These are phyloP conservation scores for Acer yangbiense DNA, from an alignment of 345 rosid genomes.

Conservation along the genomic window DNA sequence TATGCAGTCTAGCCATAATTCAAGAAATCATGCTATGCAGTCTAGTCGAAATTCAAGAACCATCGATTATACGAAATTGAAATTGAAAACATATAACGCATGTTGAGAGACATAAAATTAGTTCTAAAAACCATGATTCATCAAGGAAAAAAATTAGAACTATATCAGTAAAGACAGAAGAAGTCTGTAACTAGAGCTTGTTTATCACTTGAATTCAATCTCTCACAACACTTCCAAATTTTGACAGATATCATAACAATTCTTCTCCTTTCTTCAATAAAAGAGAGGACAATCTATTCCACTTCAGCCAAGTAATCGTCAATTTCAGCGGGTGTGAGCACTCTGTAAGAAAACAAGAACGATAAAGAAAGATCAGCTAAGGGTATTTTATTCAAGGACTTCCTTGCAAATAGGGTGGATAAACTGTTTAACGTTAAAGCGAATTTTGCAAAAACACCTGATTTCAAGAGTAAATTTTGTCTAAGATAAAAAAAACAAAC, in stretches of 20 bases:
- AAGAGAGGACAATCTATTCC: constrained; percentile 40
- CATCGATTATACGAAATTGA: neutral
- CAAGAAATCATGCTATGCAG: neutral
- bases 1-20: too few relatives aligned
- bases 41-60: neutral
- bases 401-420: neutral
- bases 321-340: constrained; percentile 76
- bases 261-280: neutral
- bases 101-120: neutral
- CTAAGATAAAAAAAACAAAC: neutral
- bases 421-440: neutral
- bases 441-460: neutral
- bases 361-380: neutral
- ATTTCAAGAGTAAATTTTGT: constrained; percentile 2
- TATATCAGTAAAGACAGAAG: neutral
- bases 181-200: constrained; percentile 5
- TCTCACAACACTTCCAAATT: neutral
- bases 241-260: neutral
- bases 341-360: constrained; percentile 45
- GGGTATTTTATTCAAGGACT: neutral
- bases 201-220: constrained; percentile 10
- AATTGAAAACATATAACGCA: neutral
- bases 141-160: neutral
- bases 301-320: constrained; percentile 63
- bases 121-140: neutral